Base-by-base conservation (phyloP, 2,329 filamentous ascomycete genomes). In the Hypoxylon rubiginosum region DNA sequence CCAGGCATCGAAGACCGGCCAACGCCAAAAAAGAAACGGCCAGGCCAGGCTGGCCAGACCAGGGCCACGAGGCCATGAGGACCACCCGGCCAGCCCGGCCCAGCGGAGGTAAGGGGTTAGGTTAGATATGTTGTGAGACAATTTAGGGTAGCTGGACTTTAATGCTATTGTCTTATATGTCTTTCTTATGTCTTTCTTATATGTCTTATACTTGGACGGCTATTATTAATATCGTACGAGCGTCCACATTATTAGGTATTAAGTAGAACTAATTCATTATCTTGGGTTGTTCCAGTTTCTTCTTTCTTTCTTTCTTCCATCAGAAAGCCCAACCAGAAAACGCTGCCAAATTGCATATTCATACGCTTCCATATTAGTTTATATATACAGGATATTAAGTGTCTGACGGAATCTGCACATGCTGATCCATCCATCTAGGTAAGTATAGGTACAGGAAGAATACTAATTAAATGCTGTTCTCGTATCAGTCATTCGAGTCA, bases 301-400 rank as follows among this genome's bases (percentile, higher is more conserved):
- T 48, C 19, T 62, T n/a, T n/a, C n/a, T n/a, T n/a, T n/a, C n/a
- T n/a, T n/a, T n/a, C n/a, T n/a, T n/a, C n/a, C n/a, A 8, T 36
- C 36, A 39, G 28, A 56, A 39, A 59, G 28, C 13, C 39, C 26
- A 32, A 21, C 46, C 8, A 28, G 36, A 45, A 41, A 46, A 56
- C 15, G 28, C 9, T 28, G 15, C 11, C 19, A 13, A 21, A 15
- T n/a, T 41, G 28, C 28, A 32, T 54, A n/a, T 11, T 26, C 48
- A 51, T 51, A 48, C 11, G 24, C 52, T 17, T 19, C 17, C 52
- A 28, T 21, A 21, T 15, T 36, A 41, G 28, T n/a, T n/a, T n/a
- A n/a, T 66, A 66, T 69, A 54, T 69, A 64, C 63, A 66, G 24
- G 28, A 45, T 62, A 58, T 43, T 19, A 66, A n/a, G 13, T 50